Conservation (phyloP, 2,329 filamentous ascomycete species). For the Albifimbria verrucaria region DNA sequence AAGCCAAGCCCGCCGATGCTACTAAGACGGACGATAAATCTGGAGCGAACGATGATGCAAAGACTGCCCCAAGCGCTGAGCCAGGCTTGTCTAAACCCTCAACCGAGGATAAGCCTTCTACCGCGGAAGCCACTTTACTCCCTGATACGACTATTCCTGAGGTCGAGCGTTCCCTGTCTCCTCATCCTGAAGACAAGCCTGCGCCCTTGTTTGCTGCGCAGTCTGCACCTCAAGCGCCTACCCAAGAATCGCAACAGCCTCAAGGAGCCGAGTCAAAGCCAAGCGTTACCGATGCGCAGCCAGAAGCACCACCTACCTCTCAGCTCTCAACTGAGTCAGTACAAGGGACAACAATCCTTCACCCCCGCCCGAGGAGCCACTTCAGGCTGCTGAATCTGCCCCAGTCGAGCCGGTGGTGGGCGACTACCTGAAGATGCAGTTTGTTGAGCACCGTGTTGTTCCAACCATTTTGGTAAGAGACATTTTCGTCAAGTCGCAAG, state of each 20-base stretch:
- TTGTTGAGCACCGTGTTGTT: constrained; percentile 90
- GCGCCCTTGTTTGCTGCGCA: constrained; percentile 52
- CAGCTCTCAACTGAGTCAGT: constrained; percentile 6
- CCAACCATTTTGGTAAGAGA: constrained; percentile 84
- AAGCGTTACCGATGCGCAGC: constrained; percentile 5
- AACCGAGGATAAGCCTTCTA: constrained; percentile 12
- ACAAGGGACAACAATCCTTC: constrained; percentile 5
- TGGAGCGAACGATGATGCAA: constrained; percentile 13
- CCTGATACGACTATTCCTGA: constrained; percentile 9
- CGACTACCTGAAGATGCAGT: constrained; percentile 92
- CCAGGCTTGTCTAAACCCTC: constrained; percentile 18
- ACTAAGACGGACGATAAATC: not conserved
- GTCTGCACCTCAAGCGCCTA: constrained; percentile 23
- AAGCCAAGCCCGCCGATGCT: constrained; percentile 9
- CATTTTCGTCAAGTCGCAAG: not conserved
- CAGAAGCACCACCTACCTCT: constrained; percentile 1
- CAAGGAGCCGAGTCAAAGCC: constrained; percentile 13
- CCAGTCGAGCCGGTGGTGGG: constrained; percentile 72
- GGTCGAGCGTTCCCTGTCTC: constrained; percentile 31
- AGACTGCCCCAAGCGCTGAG: constrained; percentile 16
- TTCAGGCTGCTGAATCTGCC: constrained; percentile 8
- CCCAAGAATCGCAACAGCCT: constrained; percentile 18
- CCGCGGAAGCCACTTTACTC: constrained; percentile 7
- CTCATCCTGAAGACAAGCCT: constrained; percentile 65
- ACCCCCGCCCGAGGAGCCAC: constrained; percentile 11